Evolutionary conservation across 2,329 filamentous ascomycete genomes (phyloP).

Genomic region (Stagonosporopsis rhizophila): DNA sequence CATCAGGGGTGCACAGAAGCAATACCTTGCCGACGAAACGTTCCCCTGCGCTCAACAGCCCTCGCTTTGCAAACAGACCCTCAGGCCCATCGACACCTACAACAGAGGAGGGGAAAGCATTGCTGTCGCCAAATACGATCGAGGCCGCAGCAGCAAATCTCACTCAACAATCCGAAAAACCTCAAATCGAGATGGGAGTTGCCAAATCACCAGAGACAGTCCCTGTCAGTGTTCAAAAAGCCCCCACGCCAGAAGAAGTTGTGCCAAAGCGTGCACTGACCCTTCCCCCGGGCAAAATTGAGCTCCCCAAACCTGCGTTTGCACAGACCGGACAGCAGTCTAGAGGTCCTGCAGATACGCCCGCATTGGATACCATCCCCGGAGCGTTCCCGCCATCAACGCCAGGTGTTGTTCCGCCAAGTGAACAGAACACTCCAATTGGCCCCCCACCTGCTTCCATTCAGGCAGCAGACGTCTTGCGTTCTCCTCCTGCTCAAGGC

Average conservation of each 20-base stretch:
- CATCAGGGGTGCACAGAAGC: constrained; percentile 72
- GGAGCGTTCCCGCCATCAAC: constrained; percentile 68
- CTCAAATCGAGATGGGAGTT: constrained; percentile 16
- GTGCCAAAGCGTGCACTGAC: constrained; percentile 29
- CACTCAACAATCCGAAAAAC: constrained; percentile 19
- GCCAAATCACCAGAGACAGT: constrained; percentile 6
- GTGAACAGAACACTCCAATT: constrained; percentile 46
- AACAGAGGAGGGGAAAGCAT: constrained; percentile 37
- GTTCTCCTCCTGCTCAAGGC: constrained; percentile 26
- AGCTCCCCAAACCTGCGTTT: constrained; percentile 32
- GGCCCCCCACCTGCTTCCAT: constrained; percentile 10
- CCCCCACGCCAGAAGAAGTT: constrained; percentile 14
- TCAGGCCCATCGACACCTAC: constrained; percentile 61
- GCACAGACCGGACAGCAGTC: constrained; percentile 27
- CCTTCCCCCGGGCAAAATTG: constrained; percentile 32
- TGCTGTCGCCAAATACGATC: constrained; percentile 27
- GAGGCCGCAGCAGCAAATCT: constrained; percentile 20
- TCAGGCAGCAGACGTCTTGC: constrained; percentile 30
- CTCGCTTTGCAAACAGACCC: constrained; percentile 52
- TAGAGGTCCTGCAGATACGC: constrained; percentile 37
- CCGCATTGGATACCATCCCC: constrained; percentile 49
- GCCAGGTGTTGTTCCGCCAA: constrained; percentile 51
- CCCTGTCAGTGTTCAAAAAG: constrained; percentile 5
- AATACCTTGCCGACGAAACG: constrained; percentile 94
- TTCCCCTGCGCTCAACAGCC: constrained; percentile 69